Evolutionary conservation across 2,329 filamentous ascomycete genomes (phyloP).

Genomic region (Chrysoporthe deuterocubensis): DNA sequence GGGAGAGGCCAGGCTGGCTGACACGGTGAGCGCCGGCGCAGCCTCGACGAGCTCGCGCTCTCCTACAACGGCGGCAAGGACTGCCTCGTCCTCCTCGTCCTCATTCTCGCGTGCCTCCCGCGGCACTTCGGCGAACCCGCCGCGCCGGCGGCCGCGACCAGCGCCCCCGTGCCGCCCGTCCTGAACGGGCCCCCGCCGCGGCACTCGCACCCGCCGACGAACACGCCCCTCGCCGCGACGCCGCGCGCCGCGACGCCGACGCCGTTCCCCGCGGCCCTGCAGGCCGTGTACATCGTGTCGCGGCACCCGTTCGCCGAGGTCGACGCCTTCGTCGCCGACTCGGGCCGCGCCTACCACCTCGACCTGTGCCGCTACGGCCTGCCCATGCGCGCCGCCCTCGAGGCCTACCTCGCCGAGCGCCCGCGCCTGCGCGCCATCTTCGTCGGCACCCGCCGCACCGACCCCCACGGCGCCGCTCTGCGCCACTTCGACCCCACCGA

Average conservation of each 20-base stretch:
- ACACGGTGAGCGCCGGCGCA: constrained; percentile 39
- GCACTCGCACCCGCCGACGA: constrained; percentile 21
- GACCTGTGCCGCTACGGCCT: constrained; percentile 74
- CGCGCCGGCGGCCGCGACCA: constrained; percentile 20
- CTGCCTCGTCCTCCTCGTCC: constrained; percentile 87
- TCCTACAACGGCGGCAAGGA: constrained; percentile 99
- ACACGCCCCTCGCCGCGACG: constrained; percentile 25
- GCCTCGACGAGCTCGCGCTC: constrained; percentile 78
- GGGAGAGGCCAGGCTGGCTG: not conserved
- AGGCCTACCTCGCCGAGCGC: constrained; percentile 71
- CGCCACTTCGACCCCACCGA: constrained; percentile 88
- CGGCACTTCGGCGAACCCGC: constrained; percentile 41
- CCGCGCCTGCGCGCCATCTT: constrained; percentile 76
- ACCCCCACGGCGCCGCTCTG: constrained; percentile 82
- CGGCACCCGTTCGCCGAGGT: constrained; percentile 84
- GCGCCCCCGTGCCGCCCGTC: constrained; percentile 16
- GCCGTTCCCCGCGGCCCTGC: constrained; percentile 55
- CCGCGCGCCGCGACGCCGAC: constrained; percentile 29
- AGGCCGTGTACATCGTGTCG: constrained; percentile 88
- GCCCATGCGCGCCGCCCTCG: constrained; percentile 82
- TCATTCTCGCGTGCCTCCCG: constrained; percentile 73
- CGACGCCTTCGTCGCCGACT: constrained; percentile 76
- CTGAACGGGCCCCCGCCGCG: constrained; percentile 5
- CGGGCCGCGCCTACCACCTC: constrained; percentile 72
- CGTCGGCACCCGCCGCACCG: constrained; percentile 86